Percentiles rank a stretch among this genome's conserved stretches.
Evolutionary conservation across 1,284 basidiomycete species (phyloP).

Genomic region (Irpex rosettiformis): DNA sequence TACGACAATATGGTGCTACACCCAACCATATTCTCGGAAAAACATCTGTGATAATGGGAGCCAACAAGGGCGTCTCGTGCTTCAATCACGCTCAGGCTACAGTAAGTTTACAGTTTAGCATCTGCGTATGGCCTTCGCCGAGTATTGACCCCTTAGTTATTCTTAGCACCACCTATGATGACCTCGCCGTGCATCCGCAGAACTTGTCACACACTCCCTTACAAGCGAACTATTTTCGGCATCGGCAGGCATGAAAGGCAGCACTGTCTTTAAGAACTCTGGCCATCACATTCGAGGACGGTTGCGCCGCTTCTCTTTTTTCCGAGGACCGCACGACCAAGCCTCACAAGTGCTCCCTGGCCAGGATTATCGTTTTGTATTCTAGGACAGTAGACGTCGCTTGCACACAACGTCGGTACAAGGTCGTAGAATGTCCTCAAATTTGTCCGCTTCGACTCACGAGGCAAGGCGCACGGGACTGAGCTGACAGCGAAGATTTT

Average conservation of each 20-base stretch:
- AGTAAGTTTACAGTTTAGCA: background rate
- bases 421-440: background rate
- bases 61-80: background rate
- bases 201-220: background rate
- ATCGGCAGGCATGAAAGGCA: background rate
- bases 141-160: background rate
- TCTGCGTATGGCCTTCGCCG: background rate
- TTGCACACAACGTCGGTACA: background rate
- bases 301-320: background rate
- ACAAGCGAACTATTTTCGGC: background rate
- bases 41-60: background rate
- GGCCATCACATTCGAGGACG: background rate
- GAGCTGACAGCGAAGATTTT: background rate
- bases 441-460: background rate
- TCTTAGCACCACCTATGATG: background rate
- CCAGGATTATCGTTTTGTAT: background rate
- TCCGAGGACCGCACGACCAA: background rate
- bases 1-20: too few species aligned
- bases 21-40: slow-evolving; percentile 1
- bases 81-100: background rate
- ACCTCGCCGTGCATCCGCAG: background rate
- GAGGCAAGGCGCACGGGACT: background rate
- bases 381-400: background rate
- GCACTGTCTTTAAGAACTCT: background rate
- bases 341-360: background rate